Evolutionary conservation across 73 alveolate genomes (phyloP), one percentile per base, ranked within the genome.

Genomic region (Uronychia binucleata): DNA sequence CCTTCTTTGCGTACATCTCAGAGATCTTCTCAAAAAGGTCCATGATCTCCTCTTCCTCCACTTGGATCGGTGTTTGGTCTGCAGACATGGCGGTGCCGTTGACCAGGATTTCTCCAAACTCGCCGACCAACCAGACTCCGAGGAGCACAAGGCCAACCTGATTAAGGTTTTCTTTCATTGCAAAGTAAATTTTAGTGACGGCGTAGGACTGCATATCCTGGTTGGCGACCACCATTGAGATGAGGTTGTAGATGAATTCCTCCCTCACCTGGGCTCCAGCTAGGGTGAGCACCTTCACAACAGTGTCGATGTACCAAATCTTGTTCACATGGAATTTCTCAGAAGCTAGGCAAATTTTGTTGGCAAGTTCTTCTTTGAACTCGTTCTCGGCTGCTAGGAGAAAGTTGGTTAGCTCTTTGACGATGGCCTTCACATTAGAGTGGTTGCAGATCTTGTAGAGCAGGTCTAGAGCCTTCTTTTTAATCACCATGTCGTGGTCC

Each of bases 391-490:
- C 97, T 57, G 94, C 89, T 78, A 96, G 82, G 33, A 98, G 88
- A 87, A 87, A 95, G 84, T 98, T 97, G 83, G 97, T 79, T 58
- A 97, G 91, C 88, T 98, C 99, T 57, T 95, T 96, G 35, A 89
- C 96, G 78, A 97, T 94, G 31, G 93, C 92, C 79, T 96, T 92
- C 27, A 97, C 94, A 86, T 97, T 96, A 29, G 91, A 81, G 59
- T 94, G 92, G 77, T 97, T 97, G 59, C 96, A 96, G 84, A 98
- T 89, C 58, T 94, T 85, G 80, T 91, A 97, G 57, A 98, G 85
- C 59, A 98, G 90, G 81, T 98, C 99, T 76, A 98, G 88, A 33
- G 99, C 99, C 34, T 97, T 88, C 96, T 98, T 97, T 87, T 95
- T 95, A 78, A 97, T 97, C 26, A 95, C 97, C 83, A 94, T 59